phyloP scores from a whole-genome alignment of 2,329 filamentous ascomycete species.

The Stagonosporopsis rhizophila region DNA sequence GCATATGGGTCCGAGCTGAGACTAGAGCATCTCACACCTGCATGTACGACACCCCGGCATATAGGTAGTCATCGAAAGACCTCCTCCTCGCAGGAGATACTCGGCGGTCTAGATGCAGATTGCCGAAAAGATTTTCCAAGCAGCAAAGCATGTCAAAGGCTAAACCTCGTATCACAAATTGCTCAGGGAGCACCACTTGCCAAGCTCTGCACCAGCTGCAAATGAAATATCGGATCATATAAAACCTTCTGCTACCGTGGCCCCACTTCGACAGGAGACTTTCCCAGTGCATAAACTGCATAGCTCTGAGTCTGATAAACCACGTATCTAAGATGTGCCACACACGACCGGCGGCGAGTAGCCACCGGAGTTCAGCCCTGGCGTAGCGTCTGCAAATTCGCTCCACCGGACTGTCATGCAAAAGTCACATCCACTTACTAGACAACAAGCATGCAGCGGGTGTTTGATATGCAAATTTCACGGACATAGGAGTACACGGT shows the following conservation, averaged over 20 bases:
- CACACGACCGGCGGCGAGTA: background rate
- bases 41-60: slow-evolving; percentile 13
- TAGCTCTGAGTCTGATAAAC: slow-evolving; percentile 1
- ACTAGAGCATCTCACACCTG: slow-evolving; percentile 9
- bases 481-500: background rate
- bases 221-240: background rate
- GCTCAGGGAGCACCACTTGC: background rate
- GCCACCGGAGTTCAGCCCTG: slow-evolving; percentile 1
- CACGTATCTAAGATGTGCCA: slow-evolving; percentile 2
- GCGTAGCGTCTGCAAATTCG: slow-evolving; percentile 1
- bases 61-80: background rate
- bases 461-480: background rate
- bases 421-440: background rate
- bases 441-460: background rate
- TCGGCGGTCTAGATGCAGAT: background rate
- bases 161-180: background rate
- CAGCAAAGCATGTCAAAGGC: background rate
- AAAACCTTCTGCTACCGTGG: background rate
- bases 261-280: slow-evolving; percentile 11
- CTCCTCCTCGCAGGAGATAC: background rate
- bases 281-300: slow-evolving; percentile 3
- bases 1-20: slow-evolving; percentile 16
- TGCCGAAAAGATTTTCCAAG: background rate
- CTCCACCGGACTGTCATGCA: background rate
- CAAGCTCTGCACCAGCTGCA: background rate